These are phyloP conservation scores for Carnegiea gigantea DNA, from an alignment of 179 eudicot genomes.

Conservation along the genomic window DNA sequence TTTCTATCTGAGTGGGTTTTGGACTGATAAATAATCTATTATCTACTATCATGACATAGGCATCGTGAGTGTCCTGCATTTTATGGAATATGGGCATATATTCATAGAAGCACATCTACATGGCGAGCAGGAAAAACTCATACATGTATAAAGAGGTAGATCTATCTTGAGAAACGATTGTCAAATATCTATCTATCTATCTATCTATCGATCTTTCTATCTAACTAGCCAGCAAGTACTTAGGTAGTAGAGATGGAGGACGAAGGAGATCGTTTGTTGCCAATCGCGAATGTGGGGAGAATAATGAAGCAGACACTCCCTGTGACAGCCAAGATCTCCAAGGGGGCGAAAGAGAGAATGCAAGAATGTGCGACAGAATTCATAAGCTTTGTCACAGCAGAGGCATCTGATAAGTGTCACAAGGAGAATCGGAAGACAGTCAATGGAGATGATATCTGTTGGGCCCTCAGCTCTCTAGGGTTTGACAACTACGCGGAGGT, in stretches of 20 bases:
- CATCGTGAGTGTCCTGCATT: not conserved
- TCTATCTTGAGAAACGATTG: conserved; percentile 7
- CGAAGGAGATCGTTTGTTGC: conserved; percentile 24
- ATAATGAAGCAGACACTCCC: conserved; percentile 38
- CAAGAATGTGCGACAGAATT: conserved; percentile 46
- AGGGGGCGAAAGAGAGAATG: conserved; percentile 46
- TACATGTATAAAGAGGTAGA: conserved; percentile 4
- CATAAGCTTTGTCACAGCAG: conserved; percentile 41
- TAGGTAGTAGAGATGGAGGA: conserved; percentile 13
- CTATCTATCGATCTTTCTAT: not conserved
- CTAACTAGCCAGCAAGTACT: not conserved
- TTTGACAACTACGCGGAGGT: conserved; percentile 39
- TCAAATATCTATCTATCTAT: not conserved
- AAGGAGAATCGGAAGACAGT: conserved; percentile 48
- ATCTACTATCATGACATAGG: conserved; percentile 20
- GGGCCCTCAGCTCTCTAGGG: conserved; percentile 44
- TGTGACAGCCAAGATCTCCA: conserved; percentile 36
- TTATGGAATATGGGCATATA: not conserved
- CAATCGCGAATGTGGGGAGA: conserved; percentile 41
- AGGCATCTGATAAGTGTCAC: conserved; percentile 44
- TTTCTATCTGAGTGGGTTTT: conserved; percentile 3
- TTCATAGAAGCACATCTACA: not conserved
- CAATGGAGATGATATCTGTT: conserved; percentile 41
- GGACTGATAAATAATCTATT: conserved; percentile 21
- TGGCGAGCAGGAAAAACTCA: conserved; percentile 10